phyloP scores from a whole-genome alignment of 139 green algal genomes.

The Chloropicon primus region DNA sequence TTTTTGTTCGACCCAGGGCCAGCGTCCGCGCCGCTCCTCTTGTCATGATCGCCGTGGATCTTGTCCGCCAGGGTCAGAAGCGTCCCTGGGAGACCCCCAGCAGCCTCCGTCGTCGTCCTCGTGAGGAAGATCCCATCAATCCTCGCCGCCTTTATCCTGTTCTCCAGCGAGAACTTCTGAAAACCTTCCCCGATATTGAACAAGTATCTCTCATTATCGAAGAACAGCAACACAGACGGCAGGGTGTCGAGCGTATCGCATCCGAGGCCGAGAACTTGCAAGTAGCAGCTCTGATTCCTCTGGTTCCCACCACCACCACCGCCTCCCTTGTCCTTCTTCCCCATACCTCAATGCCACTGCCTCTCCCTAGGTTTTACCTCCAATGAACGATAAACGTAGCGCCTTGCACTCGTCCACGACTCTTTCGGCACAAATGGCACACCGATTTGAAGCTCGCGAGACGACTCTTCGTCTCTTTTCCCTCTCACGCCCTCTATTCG shows the following conservation, averaged over 20 bases:
- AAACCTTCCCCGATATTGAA: slow-evolving; percentile 95
- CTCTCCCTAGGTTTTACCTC: no score
- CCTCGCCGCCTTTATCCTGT: slow-evolving; percentile 60
- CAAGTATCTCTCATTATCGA: slow-evolving; percentile 72
- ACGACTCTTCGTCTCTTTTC: no score
- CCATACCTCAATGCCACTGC: no score
- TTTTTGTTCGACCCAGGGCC: no score
- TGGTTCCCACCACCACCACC: no score
- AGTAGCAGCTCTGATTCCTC: not conserved
- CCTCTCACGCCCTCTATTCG: no score
- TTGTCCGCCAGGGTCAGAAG: slow-evolving; percentile 39
- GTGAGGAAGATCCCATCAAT: slow-evolving; percentile 48
- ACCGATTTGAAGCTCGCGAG: no score
- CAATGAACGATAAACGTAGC: no score
- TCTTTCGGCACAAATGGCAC: no score
- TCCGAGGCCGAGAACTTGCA: slow-evolving; percentile 33
- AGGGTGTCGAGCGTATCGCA: slow-evolving; percentile 47
- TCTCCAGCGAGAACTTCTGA: slow-evolving; percentile 71
- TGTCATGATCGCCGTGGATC: not conserved
- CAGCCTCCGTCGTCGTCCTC: slow-evolving; percentile 44
- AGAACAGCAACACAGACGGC: slow-evolving; percentile 78
- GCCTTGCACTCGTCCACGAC: no score
- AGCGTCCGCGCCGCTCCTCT: not conserved
- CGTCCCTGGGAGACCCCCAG: slow-evolving; percentile 70
- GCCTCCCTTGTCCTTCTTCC: not conserved